phyloP scores from a whole-genome alignment of 2,329 filamentous ascomycete species.

The Pseudogymnoascus verrucosus region DNA sequence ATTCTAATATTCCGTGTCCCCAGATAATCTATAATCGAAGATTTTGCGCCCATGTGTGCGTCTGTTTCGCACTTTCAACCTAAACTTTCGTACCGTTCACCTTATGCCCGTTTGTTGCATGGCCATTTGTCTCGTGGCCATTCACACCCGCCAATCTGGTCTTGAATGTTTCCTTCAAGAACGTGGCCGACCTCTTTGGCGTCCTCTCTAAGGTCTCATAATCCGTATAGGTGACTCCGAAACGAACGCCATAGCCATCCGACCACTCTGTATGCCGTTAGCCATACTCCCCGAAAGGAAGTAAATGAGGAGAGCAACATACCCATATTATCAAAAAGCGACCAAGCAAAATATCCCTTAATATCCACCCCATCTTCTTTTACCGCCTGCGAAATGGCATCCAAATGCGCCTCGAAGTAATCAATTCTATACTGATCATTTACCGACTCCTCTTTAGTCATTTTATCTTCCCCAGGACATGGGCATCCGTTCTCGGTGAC shows the following conservation, averaged over 20 bases:
- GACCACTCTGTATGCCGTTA: constrained; percentile 21
- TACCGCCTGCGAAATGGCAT: constrained; percentile 29
- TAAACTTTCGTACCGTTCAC: neutral
- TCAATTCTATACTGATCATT: constrained; percentile 30
- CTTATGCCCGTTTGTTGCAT: constrained; percentile 2
- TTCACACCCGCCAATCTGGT: neutral
- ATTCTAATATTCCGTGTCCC: neutral
- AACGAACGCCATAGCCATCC: constrained; percentile 23
- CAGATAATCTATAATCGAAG: neutral
- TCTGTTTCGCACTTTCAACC: neutral
- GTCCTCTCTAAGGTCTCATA: constrained; percentile 24
- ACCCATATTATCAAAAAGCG: constrained; percentile 29
- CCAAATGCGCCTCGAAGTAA: constrained; percentile 33
- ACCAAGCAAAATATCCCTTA: constrained; percentile 29
- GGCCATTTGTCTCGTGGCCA: neutral
- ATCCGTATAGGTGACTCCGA: constrained; percentile 25
- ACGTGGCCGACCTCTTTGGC: constrained; percentile 22
- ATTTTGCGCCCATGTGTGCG: neutral
- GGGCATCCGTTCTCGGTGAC: constrained; percentile 29
- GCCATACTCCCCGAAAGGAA: constrained; percentile 3
- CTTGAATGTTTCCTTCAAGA: constrained; percentile 16
- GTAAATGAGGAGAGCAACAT: constrained; percentile 12
- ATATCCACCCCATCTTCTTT: constrained; percentile 22
- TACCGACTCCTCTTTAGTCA: constrained; percentile 30
- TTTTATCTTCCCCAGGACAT: constrained; percentile 28